Evolutionary conservation across 352 stramenopile genomes (phyloP).

Genomic region (Phytophthora citricola): DNA sequence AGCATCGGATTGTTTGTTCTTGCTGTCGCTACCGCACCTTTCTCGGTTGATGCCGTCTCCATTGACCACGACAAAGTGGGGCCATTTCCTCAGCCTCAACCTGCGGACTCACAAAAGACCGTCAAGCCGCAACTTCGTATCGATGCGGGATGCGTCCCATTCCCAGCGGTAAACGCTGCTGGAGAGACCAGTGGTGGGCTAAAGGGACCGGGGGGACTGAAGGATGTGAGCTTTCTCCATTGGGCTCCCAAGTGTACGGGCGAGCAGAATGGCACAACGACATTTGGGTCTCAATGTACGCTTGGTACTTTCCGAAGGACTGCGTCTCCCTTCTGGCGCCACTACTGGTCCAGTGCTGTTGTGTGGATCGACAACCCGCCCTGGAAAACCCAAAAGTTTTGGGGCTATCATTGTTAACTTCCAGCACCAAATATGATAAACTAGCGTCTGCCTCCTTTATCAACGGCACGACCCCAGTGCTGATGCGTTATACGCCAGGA

Average conservation of each 20-base stretch:
- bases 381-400: constrained; percentile 9
- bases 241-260: constrained; percentile 17
- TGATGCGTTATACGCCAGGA: background rate
- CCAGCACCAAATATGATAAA: constrained; percentile 24
- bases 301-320: constrained; percentile 54
- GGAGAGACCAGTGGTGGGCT: constrained; percentile 11
- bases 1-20: background rate
- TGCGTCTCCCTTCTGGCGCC: constrained; percentile 6
- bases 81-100: constrained; percentile 2
- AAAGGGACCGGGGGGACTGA: background rate
- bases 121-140: constrained; percentile 1
- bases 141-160: background rate
- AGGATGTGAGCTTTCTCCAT: constrained; percentile 1
- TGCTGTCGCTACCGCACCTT: background rate
- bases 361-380: constrained; percentile 41
- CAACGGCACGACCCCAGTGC: constrained; percentile 6
- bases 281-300: constrained; percentile 32
- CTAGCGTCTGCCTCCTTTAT: constrained; percentile 6
- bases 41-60: background rate
- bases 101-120: background rate
- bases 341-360: constrained; percentile 42
- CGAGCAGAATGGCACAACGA: constrained; percentile 14
- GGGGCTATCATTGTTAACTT: constrained; percentile 5
- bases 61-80: constrained; percentile 4
- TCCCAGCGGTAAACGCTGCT: constrained; percentile 1